A percentile compares a stretch with the other conserved stretches of the same genome.
These are phyloP conservation scores for Cydonia oblonga DNA, from an alignment of 331 rosid genomes.

Conservation along the genomic window DNA sequence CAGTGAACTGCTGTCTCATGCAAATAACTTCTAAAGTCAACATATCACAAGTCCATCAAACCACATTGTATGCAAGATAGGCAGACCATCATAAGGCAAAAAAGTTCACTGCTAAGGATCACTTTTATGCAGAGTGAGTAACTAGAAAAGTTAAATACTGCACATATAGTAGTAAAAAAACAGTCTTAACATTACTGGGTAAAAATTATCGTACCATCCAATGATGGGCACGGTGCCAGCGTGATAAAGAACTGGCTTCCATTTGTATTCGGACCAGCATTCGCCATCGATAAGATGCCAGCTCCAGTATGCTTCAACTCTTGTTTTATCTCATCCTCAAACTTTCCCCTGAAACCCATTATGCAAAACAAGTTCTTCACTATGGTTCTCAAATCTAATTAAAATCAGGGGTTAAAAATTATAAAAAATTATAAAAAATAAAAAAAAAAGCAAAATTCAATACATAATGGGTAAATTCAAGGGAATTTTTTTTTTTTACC, in stretches of 20 bases:
- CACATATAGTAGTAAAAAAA: not conserved
- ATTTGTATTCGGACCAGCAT: conserved; percentile 88
- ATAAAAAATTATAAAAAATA: no score
- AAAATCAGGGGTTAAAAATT: not conserved
- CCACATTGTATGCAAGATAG: no score
- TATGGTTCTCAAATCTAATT: not conserved
- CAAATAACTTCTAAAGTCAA: no score
- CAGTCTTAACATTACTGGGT: not conserved
- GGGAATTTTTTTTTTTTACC: conserved; percentile 27
- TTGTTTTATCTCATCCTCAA: conserved; percentile 79
- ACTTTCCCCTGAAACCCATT: conserved; percentile 44
- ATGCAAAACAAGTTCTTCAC: not conserved
- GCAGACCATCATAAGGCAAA: no score
- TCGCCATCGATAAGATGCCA: conserved; percentile 96
- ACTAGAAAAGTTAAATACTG: not conserved
- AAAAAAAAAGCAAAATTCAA: not conserved
- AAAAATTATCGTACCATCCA: conserved; percentile 56
- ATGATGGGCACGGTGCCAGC: conserved; percentile 85
- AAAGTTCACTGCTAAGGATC: not conserved
- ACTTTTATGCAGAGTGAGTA: not conserved
- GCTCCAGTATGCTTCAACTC: conserved; percentile 99
- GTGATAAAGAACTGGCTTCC: conserved; percentile 98
- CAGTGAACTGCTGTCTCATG: not conserved
- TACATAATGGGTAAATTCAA: not conserved
- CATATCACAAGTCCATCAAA: no score